Evolutionary conservation across 352 stramenopile genomes (phyloP).

Genomic region (Phytophthora nicotianae): DNA sequence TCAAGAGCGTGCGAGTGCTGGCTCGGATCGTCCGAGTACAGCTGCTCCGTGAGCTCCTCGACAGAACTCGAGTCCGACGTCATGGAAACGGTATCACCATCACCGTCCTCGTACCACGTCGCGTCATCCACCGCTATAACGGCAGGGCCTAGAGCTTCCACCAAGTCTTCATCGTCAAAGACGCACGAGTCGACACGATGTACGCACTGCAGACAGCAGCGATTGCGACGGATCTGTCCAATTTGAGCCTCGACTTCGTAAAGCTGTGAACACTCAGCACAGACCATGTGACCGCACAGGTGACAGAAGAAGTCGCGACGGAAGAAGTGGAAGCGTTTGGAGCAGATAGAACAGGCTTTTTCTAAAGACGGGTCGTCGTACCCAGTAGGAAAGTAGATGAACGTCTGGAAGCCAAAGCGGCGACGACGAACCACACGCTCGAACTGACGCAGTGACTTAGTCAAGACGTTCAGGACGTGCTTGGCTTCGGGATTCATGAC

Average conservation of each 20-base stretch:
- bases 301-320: constrained; percentile 54
- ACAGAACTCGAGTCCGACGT: constrained; percentile 38
- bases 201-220: constrained; percentile 50
- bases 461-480: constrained; percentile 48
- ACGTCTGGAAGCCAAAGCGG: constrained; percentile 68
- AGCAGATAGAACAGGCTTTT: constrained; percentile 40
- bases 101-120: neutral
- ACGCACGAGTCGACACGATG: constrained; percentile 49
- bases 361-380: constrained; percentile 29
- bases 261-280: constrained; percentile 48
- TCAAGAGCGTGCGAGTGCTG: constrained; percentile 51
- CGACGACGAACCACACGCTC: constrained; percentile 64
- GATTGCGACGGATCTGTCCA: constrained; percentile 20
- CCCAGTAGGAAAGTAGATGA: constrained; percentile 51
- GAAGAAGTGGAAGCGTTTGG: constrained; percentile 42
- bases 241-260: constrained; percentile 52
- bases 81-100: constrained; percentile 23
- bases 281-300: constrained; percentile 50
- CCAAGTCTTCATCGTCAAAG: constrained; percentile 53
- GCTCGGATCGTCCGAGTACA: constrained; percentile 53
- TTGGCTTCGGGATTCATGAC: constrained; percentile 59
- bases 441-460: constrained; percentile 51
- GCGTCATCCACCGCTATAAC: no score
- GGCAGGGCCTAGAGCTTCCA: constrained; percentile 41
- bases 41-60: constrained; percentile 42